phyloP scores from a whole-genome alignment of 2,329 filamentous ascomycete species.

The Byssothecium circinans region DNA sequence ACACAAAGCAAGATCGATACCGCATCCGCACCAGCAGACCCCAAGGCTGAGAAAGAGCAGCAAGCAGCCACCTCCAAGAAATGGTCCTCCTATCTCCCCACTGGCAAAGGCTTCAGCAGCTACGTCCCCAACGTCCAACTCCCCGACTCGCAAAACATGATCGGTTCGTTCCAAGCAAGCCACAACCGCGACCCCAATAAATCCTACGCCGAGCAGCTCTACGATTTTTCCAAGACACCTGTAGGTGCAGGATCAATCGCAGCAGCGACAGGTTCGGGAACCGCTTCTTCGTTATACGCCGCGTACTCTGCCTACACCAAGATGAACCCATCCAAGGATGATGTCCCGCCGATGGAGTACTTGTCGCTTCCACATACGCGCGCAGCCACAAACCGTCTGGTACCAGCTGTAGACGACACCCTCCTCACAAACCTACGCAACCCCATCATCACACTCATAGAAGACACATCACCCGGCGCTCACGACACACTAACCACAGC shows the following conservation, averaged over 20 bases:
- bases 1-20: constrained; percentile 13
- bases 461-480: constrained; percentile 48
- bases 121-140: constrained; percentile 48
- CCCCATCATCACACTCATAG: constrained; percentile 50
- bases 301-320: constrained; percentile 52
- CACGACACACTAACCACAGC: constrained; percentile 54
- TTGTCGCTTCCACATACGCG: constrained; percentile 51
- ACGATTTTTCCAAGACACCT: constrained; percentile 54
- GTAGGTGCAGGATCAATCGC: constrained; percentile 50
- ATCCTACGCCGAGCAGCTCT: constrained; percentile 53
- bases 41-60: constrained; percentile 34
- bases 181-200: constrained; percentile 52
- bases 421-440: constrained; percentile 51
- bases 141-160: constrained; percentile 43
- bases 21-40: constrained; percentile 19
- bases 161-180: constrained; percentile 50
- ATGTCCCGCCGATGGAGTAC: constrained; percentile 49
- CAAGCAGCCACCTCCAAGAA: constrained; percentile 43
- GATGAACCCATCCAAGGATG: constrained; percentile 31
- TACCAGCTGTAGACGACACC: constrained; percentile 46
- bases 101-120: constrained; percentile 51
- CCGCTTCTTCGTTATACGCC: constrained; percentile 51
- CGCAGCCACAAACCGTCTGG: constrained; percentile 45
- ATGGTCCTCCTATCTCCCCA: constrained; percentile 53
- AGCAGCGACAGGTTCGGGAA: constrained; percentile 52